These are phyloP conservation scores for Fusarium domesticum DNA, from an alignment of 2,329 filamentous ascomycete species.

Conservation along the genomic window DNA sequence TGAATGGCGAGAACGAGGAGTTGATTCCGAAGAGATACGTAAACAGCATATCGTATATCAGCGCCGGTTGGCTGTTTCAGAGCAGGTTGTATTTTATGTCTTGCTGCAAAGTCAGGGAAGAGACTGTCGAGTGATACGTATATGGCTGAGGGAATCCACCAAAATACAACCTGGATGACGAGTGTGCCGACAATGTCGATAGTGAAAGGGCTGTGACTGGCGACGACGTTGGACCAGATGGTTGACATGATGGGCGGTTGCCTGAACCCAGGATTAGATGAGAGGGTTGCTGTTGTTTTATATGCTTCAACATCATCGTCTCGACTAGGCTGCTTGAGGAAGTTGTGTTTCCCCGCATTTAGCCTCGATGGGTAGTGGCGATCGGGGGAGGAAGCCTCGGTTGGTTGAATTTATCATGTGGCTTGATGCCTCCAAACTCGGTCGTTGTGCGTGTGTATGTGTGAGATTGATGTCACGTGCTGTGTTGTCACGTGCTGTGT, in stretches of 20 bases:
- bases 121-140: slow-evolving; percentile 44
- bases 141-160: slow-evolving; percentile 43
- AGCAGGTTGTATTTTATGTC: slow-evolving; percentile 54
- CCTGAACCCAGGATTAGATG: not conserved
- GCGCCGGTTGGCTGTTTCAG: slow-evolving; percentile 45
- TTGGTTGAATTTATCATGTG: too few species aligned
- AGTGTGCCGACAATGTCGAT: slow-evolving; percentile 43
- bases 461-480: too few species aligned
- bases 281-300: not conserved
- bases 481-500: too few species aligned
- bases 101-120: slow-evolving; percentile 46
- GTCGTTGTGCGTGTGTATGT: too few species aligned
- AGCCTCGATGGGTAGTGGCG: too few species aligned
- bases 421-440: too few species aligned
- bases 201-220: not conserved
- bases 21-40: slow-evolving; percentile 48
- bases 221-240: not conserved
- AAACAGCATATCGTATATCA: slow-evolving; percentile 44
- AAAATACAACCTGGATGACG: slow-evolving; percentile 42
- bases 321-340: too few species aligned
- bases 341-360: too few species aligned
- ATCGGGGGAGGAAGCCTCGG: too few species aligned
- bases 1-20: slow-evolving; percentile 37
- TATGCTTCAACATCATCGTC: too few species aligned
- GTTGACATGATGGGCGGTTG: not conserved